Conservation (phyloP, 2,329 filamentous ascomycete species). For the Ceratocystis harringtonii region DNA sequence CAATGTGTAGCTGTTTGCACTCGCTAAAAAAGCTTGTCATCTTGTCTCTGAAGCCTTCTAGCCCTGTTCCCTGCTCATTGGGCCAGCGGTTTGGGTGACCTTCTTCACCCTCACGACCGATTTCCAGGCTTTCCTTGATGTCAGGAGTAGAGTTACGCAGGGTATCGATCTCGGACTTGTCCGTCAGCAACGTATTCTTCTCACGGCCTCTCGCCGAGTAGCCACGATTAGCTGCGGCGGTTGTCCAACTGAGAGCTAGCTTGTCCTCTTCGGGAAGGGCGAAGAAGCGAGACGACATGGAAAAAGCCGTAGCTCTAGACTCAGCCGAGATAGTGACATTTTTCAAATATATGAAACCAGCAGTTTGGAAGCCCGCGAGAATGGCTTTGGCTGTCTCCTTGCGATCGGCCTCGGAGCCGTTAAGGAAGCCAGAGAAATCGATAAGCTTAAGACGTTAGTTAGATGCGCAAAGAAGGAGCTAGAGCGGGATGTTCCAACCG, state of each 20-base stretch:
- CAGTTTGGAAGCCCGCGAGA: slow-evolving; percentile 64
- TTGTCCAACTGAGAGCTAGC: slow-evolving; percentile 53
- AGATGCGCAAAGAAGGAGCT: slow-evolving; percentile 18
- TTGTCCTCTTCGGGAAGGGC: slow-evolving; percentile 46
- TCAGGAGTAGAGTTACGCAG: slow-evolving; percentile 45
- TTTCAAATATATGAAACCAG: slow-evolving; percentile 79
- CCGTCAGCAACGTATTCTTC: slow-evolving; percentile 47
- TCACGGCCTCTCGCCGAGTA: slow-evolving; percentile 57
- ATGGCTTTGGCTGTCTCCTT: slow-evolving; percentile 54
- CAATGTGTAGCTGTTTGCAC: slow-evolving; percentile 58
- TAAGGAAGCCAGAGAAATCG: slow-evolving; percentile 60
- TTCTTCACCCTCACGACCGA: slow-evolving; percentile 43
- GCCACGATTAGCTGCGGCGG: slow-evolving; percentile 56
- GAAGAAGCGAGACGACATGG: slow-evolving; percentile 57
- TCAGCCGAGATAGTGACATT: slow-evolving; percentile 56
- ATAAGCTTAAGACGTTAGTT: slow-evolving; percentile 42
- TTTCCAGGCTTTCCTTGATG: slow-evolving; percentile 51
- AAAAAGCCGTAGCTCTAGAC: slow-evolving; percentile 47
- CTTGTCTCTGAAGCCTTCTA: slow-evolving; percentile 46
- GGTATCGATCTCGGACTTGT: slow-evolving; percentile 41
- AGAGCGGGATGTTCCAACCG: slow-evolving; percentile 27
- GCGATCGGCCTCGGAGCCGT: slow-evolving; percentile 45
- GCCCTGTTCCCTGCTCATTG: slow-evolving; percentile 31
- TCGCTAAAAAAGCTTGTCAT: slow-evolving; percentile 63
- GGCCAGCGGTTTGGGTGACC: slow-evolving; percentile 68